phyloP scores from a whole-genome alignment of 2,329 filamentous ascomycete genomes.

The Epichloe gansuensis region DNA sequence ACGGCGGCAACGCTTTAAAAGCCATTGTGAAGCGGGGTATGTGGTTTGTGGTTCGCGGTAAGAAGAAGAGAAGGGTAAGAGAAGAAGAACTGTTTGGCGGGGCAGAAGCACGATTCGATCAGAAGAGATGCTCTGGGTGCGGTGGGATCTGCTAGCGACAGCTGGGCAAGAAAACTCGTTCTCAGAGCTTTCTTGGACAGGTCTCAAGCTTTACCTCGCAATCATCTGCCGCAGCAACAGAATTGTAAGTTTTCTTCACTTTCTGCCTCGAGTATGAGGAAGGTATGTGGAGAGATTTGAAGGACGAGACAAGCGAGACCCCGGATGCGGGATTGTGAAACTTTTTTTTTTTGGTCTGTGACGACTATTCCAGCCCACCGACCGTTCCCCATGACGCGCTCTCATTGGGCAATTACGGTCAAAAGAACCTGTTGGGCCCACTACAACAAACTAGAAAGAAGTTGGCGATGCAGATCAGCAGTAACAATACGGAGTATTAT shows the following conservation, averaged over 20 bases:
- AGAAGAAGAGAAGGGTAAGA: not conserved
- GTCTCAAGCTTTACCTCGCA: conserved; percentile 26
- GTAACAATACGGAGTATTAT: no score
- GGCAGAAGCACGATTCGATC: conserved; percentile 15
- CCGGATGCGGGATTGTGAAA: conserved; percentile 2
- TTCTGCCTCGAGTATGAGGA: conserved; percentile 1
- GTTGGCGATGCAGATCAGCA: no score
- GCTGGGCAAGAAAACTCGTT: conserved; percentile 25
- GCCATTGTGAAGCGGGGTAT: conserved; percentile 17
- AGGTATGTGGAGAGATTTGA: conserved; percentile 9
- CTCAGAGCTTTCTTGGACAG: conserved; percentile 24
- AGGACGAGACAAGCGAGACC: conserved; percentile 2
- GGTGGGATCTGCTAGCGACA: conserved; percentile 20
- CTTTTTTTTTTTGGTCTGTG: conserved; percentile 1
- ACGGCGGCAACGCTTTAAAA: conserved; percentile 34
- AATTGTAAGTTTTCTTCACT: conserved; percentile 3
- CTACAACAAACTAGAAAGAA: not conserved
- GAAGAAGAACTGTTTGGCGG: conserved; percentile 11
- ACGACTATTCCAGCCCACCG: not conserved
- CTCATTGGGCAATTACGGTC: conserved; percentile 5
- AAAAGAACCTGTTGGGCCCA: not conserved
- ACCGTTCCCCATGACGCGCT: not conserved
- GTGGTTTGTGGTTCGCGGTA: not conserved
- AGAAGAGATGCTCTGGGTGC: conserved; percentile 10
- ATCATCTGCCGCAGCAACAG: conserved; percentile 23